Percentiles rank a stretch among this genome's conserved stretches.
phyloP scores from a whole-genome alignment of 768 basidiomycete species.

The Stropharia rugosoannulata region DNA sequence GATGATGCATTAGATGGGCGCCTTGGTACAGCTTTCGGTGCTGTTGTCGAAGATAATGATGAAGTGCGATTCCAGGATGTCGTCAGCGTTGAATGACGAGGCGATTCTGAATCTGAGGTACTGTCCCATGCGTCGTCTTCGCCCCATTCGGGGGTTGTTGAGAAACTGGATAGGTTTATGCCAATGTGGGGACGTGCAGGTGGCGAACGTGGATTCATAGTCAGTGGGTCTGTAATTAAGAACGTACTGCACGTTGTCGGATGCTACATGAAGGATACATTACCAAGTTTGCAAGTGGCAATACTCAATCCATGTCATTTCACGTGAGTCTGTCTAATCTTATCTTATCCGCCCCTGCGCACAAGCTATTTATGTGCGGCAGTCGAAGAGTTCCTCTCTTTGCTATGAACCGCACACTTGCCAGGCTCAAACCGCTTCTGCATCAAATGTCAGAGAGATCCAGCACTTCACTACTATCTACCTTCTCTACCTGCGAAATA shows the following conservation, averaged over 20 bases:
- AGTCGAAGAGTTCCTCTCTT: neutral
- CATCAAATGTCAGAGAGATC: slow-evolving; percentile 14
- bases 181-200: slow-evolving; percentile 75
- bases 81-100: slow-evolving; percentile 51
- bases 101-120: slow-evolving; percentile 75
- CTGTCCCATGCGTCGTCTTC: slow-evolving; percentile 90
- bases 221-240: slow-evolving; percentile 3
- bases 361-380: neutral
- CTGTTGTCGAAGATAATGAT: slow-evolving; percentile 30
- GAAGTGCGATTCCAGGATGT: slow-evolving; percentile 42
- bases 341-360: slow-evolving; percentile 18
- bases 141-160: slow-evolving; percentile 57
- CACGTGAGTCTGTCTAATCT: slow-evolving; percentile 17
- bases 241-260: slow-evolving; percentile 2
- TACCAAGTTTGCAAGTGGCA: neutral
- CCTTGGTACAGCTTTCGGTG: slow-evolving; percentile 58
- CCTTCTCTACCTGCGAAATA: slow-evolving; percentile 76
- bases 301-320: slow-evolving; percentile 1
- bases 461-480: slow-evolving; percentile 22
- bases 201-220: slow-evolving; percentile 60
- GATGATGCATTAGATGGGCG: slow-evolving; percentile 40
- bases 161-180: slow-evolving; percentile 51
- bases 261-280: slow-evolving; percentile 2
- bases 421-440: slow-evolving; percentile 13
- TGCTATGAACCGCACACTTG: slow-evolving; percentile 15